Evolutionary conservation across 805 yeast genomes (phyloP).

Genomic region (Torulaspora gathmanii): DNA sequence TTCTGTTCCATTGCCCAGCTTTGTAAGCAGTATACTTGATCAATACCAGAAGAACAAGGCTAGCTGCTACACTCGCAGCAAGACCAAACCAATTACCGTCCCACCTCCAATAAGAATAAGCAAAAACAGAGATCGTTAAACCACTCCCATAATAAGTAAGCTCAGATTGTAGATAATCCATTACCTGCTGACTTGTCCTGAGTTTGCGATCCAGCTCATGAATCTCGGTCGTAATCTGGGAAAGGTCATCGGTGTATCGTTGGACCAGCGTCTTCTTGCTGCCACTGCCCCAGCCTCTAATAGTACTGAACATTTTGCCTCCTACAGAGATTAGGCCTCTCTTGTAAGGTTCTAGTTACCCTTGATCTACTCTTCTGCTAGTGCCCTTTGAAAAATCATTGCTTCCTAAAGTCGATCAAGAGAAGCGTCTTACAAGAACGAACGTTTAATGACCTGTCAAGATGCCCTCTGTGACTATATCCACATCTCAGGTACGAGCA

Average conservation of each 20-base stretch:
- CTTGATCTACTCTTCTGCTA: neutral
- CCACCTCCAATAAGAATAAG: slow-evolving; percentile 9
- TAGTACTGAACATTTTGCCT: slow-evolving; percentile 16
- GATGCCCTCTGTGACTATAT: slow-evolving; percentile 31
- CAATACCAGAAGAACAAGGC: slow-evolving; percentile 6
- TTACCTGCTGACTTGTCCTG: slow-evolving; percentile 18
- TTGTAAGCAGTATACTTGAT: slow-evolving; percentile 12
- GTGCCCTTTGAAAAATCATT: slow-evolving; percentile 5
- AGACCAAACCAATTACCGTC: slow-evolving; percentile 5
- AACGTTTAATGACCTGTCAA: neutral
- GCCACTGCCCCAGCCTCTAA: slow-evolving; percentile 11
- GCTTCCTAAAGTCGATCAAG: neutral
- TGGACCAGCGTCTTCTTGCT: slow-evolving; percentile 22
- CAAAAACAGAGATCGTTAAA: slow-evolving; percentile 3
- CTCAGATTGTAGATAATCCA: slow-evolving; percentile 18
- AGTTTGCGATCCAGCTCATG: slow-evolving; percentile 26
- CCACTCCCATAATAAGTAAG: slow-evolving; percentile 22
- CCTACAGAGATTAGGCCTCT: neutral
- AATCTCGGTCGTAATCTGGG: slow-evolving; percentile 27
- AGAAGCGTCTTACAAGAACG: neutral
- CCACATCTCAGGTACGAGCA: slow-evolving; percentile 21
- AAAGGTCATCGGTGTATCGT: slow-evolving; percentile 29
- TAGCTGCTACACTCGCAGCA: neutral
- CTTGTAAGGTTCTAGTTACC: neutral
- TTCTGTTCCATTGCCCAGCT: slow-evolving; percentile 9